Evolutionary conservation across 768 basidiomycete species (phyloP).

Genomic region (Boletus rex-veris): DNA sequence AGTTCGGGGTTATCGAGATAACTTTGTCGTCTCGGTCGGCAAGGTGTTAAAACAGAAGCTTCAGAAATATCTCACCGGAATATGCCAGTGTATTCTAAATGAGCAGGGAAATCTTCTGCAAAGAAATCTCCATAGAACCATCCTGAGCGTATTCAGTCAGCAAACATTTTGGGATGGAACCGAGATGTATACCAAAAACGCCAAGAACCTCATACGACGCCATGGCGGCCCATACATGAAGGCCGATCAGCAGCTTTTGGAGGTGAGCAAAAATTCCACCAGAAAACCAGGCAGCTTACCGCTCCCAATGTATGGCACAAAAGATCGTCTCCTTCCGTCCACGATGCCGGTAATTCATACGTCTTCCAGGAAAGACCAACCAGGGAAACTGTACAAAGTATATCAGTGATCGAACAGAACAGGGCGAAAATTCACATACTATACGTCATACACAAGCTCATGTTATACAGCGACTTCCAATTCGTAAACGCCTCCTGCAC

Average conservation of each 20-base stretch:
- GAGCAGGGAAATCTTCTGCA: constrained; percentile 87
- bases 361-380: constrained; percentile 86
- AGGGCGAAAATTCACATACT: constrained; percentile 42
- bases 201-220: constrained; percentile 94
- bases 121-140: constrained; percentile 99
- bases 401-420: not conserved
- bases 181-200: constrained; percentile 64
- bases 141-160: constrained; percentile 42
- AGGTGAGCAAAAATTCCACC: constrained; percentile 5
- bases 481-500: constrained; percentile 92
- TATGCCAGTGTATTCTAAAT: constrained; percentile 94
- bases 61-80: constrained; percentile 60
- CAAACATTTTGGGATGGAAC: not conserved
- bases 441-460: constrained; percentile 94
- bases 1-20: constrained; percentile 95
- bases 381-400: constrained; percentile 63
- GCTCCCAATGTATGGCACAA: constrained; percentile 85
- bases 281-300: constrained; percentile 44
- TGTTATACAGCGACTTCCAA: constrained; percentile 92
- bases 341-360: constrained; percentile 75
- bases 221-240: constrained; percentile 89
- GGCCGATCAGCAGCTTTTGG: constrained; percentile 67
- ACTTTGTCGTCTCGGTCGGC: constrained; percentile 34
- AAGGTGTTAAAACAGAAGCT: not conserved
- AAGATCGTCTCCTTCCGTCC: constrained; percentile 85